Percentiles rank a stretch among this genome's conserved stretches.
Evolutionary conservation across 2,329 filamentous ascomycete species (phyloP).

Genomic region (Penicillium sp.): DNA sequence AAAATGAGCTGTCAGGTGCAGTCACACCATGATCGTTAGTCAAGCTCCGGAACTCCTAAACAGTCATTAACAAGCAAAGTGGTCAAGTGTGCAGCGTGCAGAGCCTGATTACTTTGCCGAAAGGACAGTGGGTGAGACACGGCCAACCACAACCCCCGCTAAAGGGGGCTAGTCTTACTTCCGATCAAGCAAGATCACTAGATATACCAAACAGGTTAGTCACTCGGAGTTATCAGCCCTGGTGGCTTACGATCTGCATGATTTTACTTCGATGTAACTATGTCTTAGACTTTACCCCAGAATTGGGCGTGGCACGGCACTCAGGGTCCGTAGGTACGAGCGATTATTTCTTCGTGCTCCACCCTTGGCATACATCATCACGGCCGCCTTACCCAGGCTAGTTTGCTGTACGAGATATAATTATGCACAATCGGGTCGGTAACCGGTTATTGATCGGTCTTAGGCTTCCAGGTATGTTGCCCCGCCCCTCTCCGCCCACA

Average conservation of each 20-base stretch:
- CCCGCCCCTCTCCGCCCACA: not conserved
- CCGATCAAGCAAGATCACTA: not conserved
- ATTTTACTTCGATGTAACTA: not conserved
- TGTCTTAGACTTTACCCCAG: slow-evolving; percentile 4
- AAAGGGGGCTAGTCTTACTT: not conserved
- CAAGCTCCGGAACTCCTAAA: not conserved
- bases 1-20: not conserved
- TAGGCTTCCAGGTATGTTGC: not conserved
- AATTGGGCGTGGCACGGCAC: not conserved
- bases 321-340: not conserved
- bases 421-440: not conserved
- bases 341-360: not conserved
- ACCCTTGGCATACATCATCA: not conserved
- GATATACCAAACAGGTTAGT: not conserved
- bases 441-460: not conserved
- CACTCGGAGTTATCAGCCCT: not conserved
- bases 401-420: not conserved
- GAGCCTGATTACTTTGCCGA: not conserved
- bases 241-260: not conserved
- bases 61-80: not conserved
- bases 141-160: not conserved
- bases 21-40: not conserved
- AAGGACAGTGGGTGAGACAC: not conserved
- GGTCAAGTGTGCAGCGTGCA: not conserved
- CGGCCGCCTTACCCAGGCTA: not conserved